Conservation (phyloP, 2,329 filamentous ascomycete species). For the Pseudogymnoascus verrucosus region DNA sequence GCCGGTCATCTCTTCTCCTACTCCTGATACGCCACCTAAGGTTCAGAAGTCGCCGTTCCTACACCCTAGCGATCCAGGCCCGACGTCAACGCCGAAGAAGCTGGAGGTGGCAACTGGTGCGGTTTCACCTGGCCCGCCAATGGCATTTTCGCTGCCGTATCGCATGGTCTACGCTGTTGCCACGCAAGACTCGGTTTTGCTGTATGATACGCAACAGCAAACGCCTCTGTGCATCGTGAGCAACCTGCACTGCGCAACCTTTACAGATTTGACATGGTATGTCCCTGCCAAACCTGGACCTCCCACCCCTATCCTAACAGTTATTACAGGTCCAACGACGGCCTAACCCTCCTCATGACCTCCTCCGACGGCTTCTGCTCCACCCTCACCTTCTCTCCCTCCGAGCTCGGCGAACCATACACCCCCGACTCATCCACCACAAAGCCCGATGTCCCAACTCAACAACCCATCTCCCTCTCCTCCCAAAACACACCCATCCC, state of each 20-base stretch:
- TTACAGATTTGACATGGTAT: conserved; percentile 93
- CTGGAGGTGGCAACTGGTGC: conserved; percentile 38
- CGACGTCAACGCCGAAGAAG: conserved; percentile 42
- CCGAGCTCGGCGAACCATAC: conserved; percentile 79
- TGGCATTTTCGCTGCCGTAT: conserved; percentile 80
- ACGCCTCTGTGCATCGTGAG: conserved; percentile 90
- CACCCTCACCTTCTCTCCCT: conserved; percentile 71
- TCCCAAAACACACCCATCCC: conserved; percentile 64
- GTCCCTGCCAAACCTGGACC: conserved; percentile 24
- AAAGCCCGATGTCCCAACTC: conserved; percentile 32
- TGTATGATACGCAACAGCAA: conserved; percentile 96
- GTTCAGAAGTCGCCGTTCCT: conserved; percentile 74
- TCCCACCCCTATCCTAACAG: conserved; percentile 12
- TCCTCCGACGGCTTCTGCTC: conserved; percentile 98
- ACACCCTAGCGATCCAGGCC: conserved; percentile 43
- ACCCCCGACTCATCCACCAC: conserved; percentile 54
- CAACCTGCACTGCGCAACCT: conserved; percentile 94
- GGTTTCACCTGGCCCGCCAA: conserved; percentile 50
- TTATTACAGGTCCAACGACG: conserved; percentile 59
- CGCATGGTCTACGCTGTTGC: conserved; percentile 95
- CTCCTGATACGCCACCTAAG: conserved; percentile 48
- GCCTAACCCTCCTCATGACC: conserved; percentile 78
- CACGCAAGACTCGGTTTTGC: conserved; percentile 86
- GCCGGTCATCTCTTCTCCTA: conserved; percentile 50
- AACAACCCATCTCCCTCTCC: conserved; percentile 32